phyloP scores from a whole-genome alignment of 2,329 filamentous ascomycete species.

The Hirsutella minnesotensis region DNA sequence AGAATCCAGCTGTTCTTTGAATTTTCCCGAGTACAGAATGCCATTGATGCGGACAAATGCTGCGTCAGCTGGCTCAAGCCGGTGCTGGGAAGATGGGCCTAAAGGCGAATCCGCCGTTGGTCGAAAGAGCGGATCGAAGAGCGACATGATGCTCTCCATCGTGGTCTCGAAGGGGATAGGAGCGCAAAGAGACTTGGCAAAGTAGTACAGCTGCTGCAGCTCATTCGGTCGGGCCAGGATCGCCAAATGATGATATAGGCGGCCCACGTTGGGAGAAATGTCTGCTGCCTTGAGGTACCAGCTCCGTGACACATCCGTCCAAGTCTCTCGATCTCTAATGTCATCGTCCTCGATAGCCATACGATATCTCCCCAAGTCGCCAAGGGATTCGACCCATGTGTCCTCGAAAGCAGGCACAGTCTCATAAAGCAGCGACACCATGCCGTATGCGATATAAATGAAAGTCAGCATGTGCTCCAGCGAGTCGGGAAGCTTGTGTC shows the following conservation, averaged over 20 bases:
- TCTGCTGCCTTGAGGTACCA: conserved; percentile 84
- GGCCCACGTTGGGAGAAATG: conserved; percentile 59
- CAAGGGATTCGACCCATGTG: conserved; percentile 89
- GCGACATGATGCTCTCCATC: conserved; percentile 55
- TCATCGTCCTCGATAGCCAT: conserved; percentile 90
- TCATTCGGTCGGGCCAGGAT: conserved; percentile 61
- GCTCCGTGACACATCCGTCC: conserved; percentile 66
- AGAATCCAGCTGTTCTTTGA: conserved; percentile 30
- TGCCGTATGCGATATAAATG: conserved; percentile 79
- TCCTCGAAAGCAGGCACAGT: conserved; percentile 73
- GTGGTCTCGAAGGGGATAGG: conserved; percentile 55
- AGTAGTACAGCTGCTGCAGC: conserved; percentile 61
- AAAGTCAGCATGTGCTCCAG: conserved; percentile 86
- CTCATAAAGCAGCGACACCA: conserved; percentile 79
- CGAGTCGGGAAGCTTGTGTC: conserved; percentile 62
- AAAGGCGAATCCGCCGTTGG: too few species aligned
- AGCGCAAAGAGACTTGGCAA: conserved; percentile 59
- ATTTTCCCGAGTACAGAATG: conserved; percentile 45
- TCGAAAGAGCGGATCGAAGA: conserved; percentile 55
- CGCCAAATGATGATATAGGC: conserved; percentile 80
- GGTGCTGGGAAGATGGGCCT: conserved; percentile 18
- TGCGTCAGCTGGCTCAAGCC: conserved; percentile 34
- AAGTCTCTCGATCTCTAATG: conserved; percentile 61
- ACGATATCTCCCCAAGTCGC: conserved; percentile 68
- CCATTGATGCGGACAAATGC: conserved; percentile 53